Base-by-base conservation (phyloP, 2,329 filamentous ascomycete species). In the Aspergillus neotritici region DNA sequence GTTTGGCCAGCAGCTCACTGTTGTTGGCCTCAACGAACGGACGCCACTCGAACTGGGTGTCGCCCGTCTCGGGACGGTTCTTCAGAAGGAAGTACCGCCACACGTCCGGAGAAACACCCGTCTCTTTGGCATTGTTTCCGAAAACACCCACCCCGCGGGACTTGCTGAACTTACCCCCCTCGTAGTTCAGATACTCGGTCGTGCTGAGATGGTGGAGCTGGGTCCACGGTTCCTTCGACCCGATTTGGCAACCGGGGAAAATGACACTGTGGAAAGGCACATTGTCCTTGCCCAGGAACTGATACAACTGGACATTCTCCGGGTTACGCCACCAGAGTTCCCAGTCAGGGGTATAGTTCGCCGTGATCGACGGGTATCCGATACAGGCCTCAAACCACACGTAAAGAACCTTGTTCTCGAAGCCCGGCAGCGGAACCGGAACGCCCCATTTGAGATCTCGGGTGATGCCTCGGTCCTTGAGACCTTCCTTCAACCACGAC, bases 221-320 rank as follows among this genome's bases (percentile, higher is more conserved):
- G 37, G 88, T 95, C 90, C 90, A 96, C 50, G 83, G 82, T 55
- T 94, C 84, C 34, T 77, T 75, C 0, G 89, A 91, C 44, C 90
- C 90, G 9, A 96, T 75, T 64, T 95, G 86, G 33, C 83, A 89
- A 25, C 80, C 86, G 1, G 91, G 91, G 75, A 94, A 96, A 61
- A 94, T 89, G 58, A 95, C 86, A 34, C 85, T 86, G 71, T 95
- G 89, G 74, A 91, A 93, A 5, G 82, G 82, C 12, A 87, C 86
- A 54, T 91, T 90, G 65, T 91, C 86, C 66, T 95, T 96, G 69
- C 90, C 90, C 80, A 95, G 87, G 75, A 96, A 94, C 70, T 96
- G 90, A 67, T 93, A 95, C 10, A 96, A 78, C 61, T 84, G 79
- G 37, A 96, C 89, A 29, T 94, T 77, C 34, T 94, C 84, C 0